Evolutionary conservation across 208 protist species (phyloP), one percentile per base, ranked within the genome.

Genomic region (Leishmania aethiopica): DNA sequence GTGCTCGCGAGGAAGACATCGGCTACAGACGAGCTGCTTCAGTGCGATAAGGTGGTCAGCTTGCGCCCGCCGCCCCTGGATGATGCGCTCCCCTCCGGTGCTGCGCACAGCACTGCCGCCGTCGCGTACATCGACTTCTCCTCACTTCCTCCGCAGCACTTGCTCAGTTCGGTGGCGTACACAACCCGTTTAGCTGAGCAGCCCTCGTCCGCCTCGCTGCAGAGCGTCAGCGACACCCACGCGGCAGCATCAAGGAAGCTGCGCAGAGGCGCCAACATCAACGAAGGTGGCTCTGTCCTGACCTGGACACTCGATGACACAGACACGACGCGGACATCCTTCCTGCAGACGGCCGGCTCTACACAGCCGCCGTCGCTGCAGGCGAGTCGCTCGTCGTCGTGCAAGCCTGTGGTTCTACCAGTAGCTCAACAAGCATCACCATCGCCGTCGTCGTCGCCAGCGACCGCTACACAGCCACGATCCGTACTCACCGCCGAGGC

Each of bases 361-460:
- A 78, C 62, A n/a, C 77, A 81, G 60, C 77, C 77, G 72, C 77
- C 77, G 47, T 80, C 80, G 10, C 22, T 37, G 40, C 72, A 62
- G 6, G 75, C 64, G 17, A 80, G 76, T 45, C 76, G 75, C 17
- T 80, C 76, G 4, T 62, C 76, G 45, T 80, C 81, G 3, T 42
- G 25, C 13, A 57, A 25, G 35, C 32, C 35, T n/a, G 73, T 42
- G 32, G 15, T 22, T 60, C n/a, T 25, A 64, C 19, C n/a, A n/a
- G 51, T n/a, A 77, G 73, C 17, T 10, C 51, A 62, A 11, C 17
- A 57, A 78, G n/a, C 40, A 49, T 62, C 32, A 4, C n/a, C 71
- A 75, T 37, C 37, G 47, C 71, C 37, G 67, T 19, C 17, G 35
- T 4, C 40, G n/a, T 17, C 35, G 67, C 10, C 67, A 25, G 67